Conservation (phyloP, 768 basidiomycete genomes). For the Boletus rufocinnamomeus region DNA sequence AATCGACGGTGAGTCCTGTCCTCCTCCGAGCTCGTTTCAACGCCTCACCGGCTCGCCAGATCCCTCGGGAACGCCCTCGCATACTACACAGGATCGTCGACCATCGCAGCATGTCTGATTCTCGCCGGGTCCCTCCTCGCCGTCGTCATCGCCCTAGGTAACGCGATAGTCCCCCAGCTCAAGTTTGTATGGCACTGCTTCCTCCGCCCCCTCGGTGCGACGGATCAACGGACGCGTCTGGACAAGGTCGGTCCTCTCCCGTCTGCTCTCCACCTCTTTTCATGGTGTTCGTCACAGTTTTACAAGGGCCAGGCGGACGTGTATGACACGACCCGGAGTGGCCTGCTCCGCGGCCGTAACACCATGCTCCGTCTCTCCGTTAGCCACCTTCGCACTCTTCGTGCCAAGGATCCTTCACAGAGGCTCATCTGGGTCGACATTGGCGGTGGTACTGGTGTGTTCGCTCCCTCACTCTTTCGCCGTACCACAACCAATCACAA, state of each 20-base stretch:
- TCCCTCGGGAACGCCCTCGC: constrained; percentile 22
- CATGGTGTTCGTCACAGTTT: constrained; percentile 40
- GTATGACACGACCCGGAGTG: constrained; percentile 66
- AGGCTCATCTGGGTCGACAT: constrained; percentile 77
- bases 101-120: constrained; percentile 30
- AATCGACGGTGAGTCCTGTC: constrained; percentile 20
- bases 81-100: constrained; percentile 33
- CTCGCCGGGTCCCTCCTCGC: constrained; percentile 26
- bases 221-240: constrained; percentile 45
- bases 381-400: constrained; percentile 56
- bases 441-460: constrained; percentile 67
- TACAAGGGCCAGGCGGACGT: constrained; percentile 70
- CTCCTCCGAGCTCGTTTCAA: fast-evolving
- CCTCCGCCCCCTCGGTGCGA: constrained; percentile 41
- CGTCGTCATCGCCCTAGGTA: constrained; percentile 23
- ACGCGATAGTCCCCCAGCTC: constrained; percentile 40
- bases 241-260: constrained; percentile 38
- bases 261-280: neutral
- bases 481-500: neutral
- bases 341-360: constrained; percentile 65
- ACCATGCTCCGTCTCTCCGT: constrained; percentile 73
- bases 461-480: neutral
- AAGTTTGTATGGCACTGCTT: constrained; percentile 56
- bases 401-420: constrained; percentile 40
- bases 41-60: constrained; percentile 8